Evolutionary conservation across 2,329 filamentous ascomycete species (phyloP).

Genomic region (Claviceps sorghi): DNA sequence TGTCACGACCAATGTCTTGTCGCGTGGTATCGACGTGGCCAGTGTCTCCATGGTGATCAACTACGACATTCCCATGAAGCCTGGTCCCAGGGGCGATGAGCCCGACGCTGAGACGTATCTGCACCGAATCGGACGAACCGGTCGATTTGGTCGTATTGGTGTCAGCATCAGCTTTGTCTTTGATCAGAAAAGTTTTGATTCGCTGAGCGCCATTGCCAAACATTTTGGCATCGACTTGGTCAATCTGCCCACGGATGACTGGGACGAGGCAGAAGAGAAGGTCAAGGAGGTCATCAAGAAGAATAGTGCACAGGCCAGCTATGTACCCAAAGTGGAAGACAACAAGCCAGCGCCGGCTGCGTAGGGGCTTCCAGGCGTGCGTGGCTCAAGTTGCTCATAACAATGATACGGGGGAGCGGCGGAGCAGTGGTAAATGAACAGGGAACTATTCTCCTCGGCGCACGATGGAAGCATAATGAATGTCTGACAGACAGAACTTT

Average conservation of each 20-base stretch:
- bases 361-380: constrained; percentile 14
- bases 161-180: constrained; percentile 93
- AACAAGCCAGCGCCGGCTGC: constrained; percentile 13
- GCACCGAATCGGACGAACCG: constrained; percentile 92
- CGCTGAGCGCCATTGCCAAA: constrained; percentile 63
- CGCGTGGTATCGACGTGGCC: constrained; percentile 84
- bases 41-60: constrained; percentile 97
- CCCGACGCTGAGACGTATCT: constrained; percentile 93
- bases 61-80: constrained; percentile 70
- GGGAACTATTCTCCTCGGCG: background rate
- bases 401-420: background rate
- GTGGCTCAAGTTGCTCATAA: constrained; percentile 4
- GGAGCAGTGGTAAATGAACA: background rate
- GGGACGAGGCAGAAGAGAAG: constrained; percentile 74
- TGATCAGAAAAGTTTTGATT: constrained; percentile 65
- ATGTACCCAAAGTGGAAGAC: constrained; percentile 32
- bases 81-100: constrained; percentile 48
- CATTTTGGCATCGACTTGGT: constrained; percentile 72
- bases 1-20: constrained; percentile 92
- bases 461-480: background rate
- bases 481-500: background rate
- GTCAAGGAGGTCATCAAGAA: constrained; percentile 73
- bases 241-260: constrained; percentile 70
- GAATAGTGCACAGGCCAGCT: constrained; percentile 42
- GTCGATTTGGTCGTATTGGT: constrained; percentile 89